These are phyloP conservation scores for Phytophthora constricta DNA, from an alignment of 352 stramenopile species.

Conservation along the genomic window DNA sequence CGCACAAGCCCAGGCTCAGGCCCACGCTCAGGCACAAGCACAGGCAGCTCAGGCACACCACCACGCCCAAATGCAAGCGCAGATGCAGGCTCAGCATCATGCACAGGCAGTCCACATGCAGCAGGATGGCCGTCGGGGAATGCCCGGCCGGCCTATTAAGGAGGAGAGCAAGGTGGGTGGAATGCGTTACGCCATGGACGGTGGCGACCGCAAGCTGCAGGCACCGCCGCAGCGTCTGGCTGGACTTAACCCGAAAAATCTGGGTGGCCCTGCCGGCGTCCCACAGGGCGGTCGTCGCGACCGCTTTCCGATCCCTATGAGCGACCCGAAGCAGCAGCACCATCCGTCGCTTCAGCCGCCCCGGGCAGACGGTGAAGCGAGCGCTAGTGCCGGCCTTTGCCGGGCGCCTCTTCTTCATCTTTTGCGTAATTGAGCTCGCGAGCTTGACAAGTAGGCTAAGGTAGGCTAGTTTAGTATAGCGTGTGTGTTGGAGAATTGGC, in stretches of 20 bases:
- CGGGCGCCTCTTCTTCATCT: slow-evolving; percentile 35
- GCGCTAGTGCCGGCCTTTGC: slow-evolving; percentile 26
- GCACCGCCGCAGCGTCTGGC: slow-evolving; percentile 61
- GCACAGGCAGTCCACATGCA: slow-evolving; percentile 67
- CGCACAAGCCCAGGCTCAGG: slow-evolving; percentile 61
- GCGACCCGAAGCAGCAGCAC: slow-evolving; percentile 75
- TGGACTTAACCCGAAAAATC: slow-evolving; percentile 77
- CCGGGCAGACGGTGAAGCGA: slow-evolving; percentile 65
- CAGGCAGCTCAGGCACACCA: slow-evolving; percentile 68
- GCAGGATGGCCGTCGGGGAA: slow-evolving; percentile 62
- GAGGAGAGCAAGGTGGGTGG: slow-evolving; percentile 65
- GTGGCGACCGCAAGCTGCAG: slow-evolving; percentile 66
- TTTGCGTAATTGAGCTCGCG: slow-evolving; percentile 32
- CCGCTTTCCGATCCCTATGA: slow-evolving; percentile 78
- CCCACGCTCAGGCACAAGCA: slow-evolving; percentile 66
- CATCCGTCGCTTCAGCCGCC: slow-evolving; percentile 74
- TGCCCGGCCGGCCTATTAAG: slow-evolving; percentile 72
- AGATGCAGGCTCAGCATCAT: slow-evolving; percentile 72
- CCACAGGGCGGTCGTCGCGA: slow-evolving; percentile 60
- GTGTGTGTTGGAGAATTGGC: slow-evolving; percentile 42
- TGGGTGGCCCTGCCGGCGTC: slow-evolving; percentile 56
- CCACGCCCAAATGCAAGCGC: slow-evolving; percentile 60
- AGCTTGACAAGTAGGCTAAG: slow-evolving; percentile 38
- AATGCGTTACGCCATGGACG: slow-evolving; percentile 72
- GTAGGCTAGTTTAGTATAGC: slow-evolving; percentile 44